Percentiles rank a stretch among this genome's conserved stretches.
phyloP scores from a whole-genome alignment of 129 eudicot species.

The Heracleum sosnowskyi region DNA sequence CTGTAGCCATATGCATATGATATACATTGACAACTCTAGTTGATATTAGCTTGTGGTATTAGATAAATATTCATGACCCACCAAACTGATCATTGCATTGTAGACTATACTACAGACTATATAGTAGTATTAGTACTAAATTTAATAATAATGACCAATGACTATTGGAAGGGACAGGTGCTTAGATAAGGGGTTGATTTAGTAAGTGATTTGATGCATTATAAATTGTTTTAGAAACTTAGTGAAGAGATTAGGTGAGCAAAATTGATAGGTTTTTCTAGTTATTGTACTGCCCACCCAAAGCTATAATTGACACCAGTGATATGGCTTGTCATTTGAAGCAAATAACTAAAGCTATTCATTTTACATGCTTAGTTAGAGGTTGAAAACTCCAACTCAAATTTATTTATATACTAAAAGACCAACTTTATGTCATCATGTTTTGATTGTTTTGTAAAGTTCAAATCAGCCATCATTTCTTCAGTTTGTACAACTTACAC shows the following conservation, averaged over 20 bases:
- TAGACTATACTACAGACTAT: neutral
- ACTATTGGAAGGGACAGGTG: neutral
- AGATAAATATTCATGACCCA: neutral
- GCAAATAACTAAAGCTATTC: conserved; percentile 14
- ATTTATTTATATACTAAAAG: neutral
- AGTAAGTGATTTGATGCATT: conserved; percentile 1
- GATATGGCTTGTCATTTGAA: conserved; percentile 3
- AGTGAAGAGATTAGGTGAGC: neutral
- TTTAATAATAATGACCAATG: neutral
- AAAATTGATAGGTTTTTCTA: neutral
- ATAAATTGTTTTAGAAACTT: neutral
- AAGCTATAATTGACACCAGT: neutral
- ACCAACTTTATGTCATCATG: conserved; percentile 12
- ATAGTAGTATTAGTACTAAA: neutral
- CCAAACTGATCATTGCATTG: neutral
- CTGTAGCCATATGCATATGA: no score
- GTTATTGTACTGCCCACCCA: neutral
- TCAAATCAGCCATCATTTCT: conserved; percentile 26
- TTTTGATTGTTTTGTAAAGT: conserved; percentile 5
- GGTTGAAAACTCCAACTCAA: neutral
- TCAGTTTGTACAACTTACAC: conserved; percentile 17
- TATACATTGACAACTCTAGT: neutral
- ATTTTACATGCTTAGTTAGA: neutral
- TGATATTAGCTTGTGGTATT: neutral
- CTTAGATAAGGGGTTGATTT: neutral